Base-by-base conservation (phyloP, 768 basidiomycete species). In the Leccinum aurantiacum region DNA sequence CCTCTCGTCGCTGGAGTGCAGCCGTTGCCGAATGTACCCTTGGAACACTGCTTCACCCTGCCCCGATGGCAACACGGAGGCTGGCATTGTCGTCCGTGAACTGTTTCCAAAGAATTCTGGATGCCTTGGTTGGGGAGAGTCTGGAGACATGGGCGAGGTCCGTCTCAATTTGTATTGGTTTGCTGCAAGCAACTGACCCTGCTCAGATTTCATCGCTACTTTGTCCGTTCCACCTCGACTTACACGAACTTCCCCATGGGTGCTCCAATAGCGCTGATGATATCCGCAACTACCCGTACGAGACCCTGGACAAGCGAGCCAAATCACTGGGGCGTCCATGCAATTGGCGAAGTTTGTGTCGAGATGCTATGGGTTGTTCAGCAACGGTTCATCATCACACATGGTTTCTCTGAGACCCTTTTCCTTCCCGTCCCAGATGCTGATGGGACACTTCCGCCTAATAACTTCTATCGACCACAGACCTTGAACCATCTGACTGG, bases 261-360 rank as follows among this genome's bases (percentile, higher is more conserved):
- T 52, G 82, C 91, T 8, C 93, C 13, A 95, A 95, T 76, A 76
- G 79, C 31, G 78, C 63, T 1, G 71, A 60, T 1, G 96, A 95
- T 46, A 97, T 98, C 71, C 80, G 96, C 55, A 94, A 95, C 79
- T 98, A 85, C 76, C 74, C 81, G 0, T 98, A 98, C 83, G 90
- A 93, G 85, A 95, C 89, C 2, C 88, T 99, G 22, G 93, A 98
- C 79, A 90, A 90, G 75, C 87, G 2, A 25, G 24, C 24, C 89
- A 3, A 92, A 91, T 17, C 95, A 95, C 80, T 96, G 92, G 88
- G 92, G 93, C 38, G 94, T 95, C 9, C 90, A 92, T 67, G 90
- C 90, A 22, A 88, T 95, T 62, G 95, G 95, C 49, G 94, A 96
- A 75, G 95, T 98, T 57, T 98, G 95, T 95, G 95, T 95, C 5